phyloP scores from a whole-genome alignment of 371 early-diverging fungal species.

The Dichotomocladium elegans region DNA sequence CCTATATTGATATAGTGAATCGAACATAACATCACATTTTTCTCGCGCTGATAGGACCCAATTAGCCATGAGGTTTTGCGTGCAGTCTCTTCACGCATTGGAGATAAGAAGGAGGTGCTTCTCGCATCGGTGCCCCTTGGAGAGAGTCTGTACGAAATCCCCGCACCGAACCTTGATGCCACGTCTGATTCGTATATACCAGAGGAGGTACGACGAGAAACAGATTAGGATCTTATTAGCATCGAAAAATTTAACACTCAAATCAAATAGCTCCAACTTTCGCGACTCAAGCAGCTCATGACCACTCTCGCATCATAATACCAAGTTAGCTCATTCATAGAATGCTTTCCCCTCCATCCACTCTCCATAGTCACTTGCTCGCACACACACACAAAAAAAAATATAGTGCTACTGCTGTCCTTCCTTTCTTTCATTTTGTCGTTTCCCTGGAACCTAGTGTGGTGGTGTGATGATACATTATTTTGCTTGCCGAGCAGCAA shows the following conservation, averaged over 20 bases:
- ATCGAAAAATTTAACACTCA: not conserved
- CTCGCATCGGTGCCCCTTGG: conserved; percentile 69
- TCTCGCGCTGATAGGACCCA: conserved; percentile 45
- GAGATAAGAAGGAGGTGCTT: conserved; percentile 79
- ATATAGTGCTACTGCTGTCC: too few species aligned
- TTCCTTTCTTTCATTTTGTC: too few species aligned
- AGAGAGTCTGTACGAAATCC: conserved; percentile 50
- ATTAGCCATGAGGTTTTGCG: conserved; percentile 82
- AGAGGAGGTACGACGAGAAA: not conserved
- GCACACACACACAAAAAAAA: too few species aligned
- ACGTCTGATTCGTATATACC: not conserved
- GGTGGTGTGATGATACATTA: too few species aligned
- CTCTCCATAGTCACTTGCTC: too few species aligned
- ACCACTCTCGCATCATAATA: too few species aligned
- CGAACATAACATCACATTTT: not conserved
- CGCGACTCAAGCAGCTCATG: not conserved
- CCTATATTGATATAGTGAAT: not conserved
- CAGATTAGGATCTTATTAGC: not conserved
- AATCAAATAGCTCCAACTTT: not conserved
- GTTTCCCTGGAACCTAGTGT: too few species aligned
- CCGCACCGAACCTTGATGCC: conserved; percentile 29
- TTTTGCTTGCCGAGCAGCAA: too few species aligned
- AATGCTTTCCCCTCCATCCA: too few species aligned
- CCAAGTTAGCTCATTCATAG: too few species aligned
- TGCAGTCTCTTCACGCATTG: conserved; percentile 73